phyloP scores from a whole-genome alignment of 2,329 filamentous ascomycete genomes.

The Macrophomina pseudophaseolina region DNA sequence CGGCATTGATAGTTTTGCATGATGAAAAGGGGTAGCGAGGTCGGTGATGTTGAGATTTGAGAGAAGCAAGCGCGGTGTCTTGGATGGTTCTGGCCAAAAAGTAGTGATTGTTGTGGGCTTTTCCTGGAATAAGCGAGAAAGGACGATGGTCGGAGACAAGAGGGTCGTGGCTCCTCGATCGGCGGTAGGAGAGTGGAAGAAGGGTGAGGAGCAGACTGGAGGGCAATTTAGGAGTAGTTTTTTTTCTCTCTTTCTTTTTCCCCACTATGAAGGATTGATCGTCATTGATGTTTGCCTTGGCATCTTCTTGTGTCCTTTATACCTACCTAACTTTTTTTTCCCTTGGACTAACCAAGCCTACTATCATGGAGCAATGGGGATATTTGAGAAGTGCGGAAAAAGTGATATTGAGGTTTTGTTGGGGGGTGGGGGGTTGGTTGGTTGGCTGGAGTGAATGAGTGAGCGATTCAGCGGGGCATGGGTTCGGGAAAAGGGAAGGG shows the following conservation, averaged over 20 bases:
- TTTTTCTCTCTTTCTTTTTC: not conserved
- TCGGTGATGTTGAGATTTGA: not conserved
- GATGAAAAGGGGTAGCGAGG: not conserved
- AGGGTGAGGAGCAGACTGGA: not conserved
- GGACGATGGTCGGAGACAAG: not conserved
- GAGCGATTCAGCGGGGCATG: not conserved
- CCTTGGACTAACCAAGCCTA: too few species aligned
- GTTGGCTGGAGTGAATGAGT: not conserved
- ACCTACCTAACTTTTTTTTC: too few species aligned
- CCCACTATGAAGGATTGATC: constrained; percentile 1
- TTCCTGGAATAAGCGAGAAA: not conserved
- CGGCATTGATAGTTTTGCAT: constrained; percentile 1
- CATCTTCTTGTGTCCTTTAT: not conserved
- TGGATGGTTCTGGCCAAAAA: constrained; percentile 1
- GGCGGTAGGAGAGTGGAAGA: not conserved
- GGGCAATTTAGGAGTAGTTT: constrained; percentile 18
- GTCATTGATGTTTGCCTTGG: constrained; percentile 7
- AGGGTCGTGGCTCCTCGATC: not conserved
- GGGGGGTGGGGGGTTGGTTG: not conserved
- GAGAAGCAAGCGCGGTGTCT: constrained; percentile 9
- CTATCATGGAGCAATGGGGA: too few species aligned
- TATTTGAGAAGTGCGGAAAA: too few species aligned
- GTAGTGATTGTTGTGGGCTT: not conserved
- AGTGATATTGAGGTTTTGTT: not conserved
- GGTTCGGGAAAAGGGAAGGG: not conserved